These are phyloP conservation scores for Juncus inflexus DNA, from an alignment of 176 grass and related monocot species.

Conservation along the genomic window DNA sequence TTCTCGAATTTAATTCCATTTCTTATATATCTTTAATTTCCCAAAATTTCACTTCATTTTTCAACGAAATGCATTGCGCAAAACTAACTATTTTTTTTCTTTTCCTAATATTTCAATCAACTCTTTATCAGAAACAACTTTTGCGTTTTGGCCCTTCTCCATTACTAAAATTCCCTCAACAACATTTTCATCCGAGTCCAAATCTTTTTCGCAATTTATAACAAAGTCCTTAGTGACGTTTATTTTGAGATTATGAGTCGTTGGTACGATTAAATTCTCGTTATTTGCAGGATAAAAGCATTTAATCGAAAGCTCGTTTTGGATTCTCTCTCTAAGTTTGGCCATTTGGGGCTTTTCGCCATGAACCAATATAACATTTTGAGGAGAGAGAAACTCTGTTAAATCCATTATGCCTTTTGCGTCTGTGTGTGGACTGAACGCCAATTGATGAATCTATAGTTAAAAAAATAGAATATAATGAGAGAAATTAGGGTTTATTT, in stretches of 20 bases:
- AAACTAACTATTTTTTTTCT: constrained; percentile 46
- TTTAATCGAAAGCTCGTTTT: constrained; percentile 62
- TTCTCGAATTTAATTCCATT: constrained; percentile 15
- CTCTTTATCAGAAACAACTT: constrained; percentile 60
- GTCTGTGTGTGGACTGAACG: constrained; percentile 86
- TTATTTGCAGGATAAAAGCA: constrained; percentile 84
- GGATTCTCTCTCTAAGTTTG: constrained; percentile 61
- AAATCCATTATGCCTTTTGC: constrained; percentile 97
- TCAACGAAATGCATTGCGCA: constrained; percentile 30
- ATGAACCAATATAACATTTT: constrained; percentile 85
- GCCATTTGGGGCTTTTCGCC: constrained; percentile 95
- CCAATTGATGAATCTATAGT: constrained; percentile 76
- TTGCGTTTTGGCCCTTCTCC: constrained; percentile 54
- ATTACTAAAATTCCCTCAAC: constrained; percentile 39
- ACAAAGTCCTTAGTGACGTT: constrained; percentile 63
- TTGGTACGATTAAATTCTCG: constrained; percentile 53
- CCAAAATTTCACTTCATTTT: constrained; percentile 2
- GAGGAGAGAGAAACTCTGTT: constrained; percentile 67
- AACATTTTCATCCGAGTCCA: constrained; percentile 14
- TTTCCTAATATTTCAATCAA: constrained; percentile 42
- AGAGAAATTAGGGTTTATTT: too few species aligned
- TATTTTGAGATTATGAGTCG: constrained; percentile 44
- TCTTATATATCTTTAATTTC: constrained; percentile 24
- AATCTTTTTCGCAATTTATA: constrained; percentile 22
- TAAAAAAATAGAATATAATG: constrained; percentile 4